Conservation (phyloP, 23 red algal genomes). For the Gracilaria domingensis region DNA sequence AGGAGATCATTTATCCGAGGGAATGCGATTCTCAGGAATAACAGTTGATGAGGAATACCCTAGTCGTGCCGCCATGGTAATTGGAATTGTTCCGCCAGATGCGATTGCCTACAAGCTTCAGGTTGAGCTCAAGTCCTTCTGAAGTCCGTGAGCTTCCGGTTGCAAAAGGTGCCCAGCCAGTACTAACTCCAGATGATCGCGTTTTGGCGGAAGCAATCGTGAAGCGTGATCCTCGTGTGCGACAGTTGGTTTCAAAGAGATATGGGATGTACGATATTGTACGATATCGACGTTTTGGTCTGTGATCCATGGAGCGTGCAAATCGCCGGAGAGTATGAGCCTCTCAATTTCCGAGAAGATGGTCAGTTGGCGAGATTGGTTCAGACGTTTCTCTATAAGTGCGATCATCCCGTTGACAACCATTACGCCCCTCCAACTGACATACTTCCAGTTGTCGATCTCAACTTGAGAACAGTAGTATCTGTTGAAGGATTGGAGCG, state of each 20-base stretch:
- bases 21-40: constrained; percentile 15
- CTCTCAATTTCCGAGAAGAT: constrained; percentile 27
- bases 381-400: constrained; percentile 58
- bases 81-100: constrained; percentile 8
- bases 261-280: constrained; percentile 52
- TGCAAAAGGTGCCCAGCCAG: constrained; percentile 28
- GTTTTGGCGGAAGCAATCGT: constrained; percentile 46
- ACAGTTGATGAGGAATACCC: constrained; percentile 12
- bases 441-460: constrained; percentile 76
- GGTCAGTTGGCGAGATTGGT: constrained; percentile 47
- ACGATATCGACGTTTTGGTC: constrained; percentile 44
- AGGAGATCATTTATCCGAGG: constrained; percentile 9
- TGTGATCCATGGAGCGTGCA: constrained; percentile 73
- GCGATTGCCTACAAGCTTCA: constrained; percentile 11
- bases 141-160: not conserved
- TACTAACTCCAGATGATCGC: constrained; percentile 65
- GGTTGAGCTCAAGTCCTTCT: not conserved
- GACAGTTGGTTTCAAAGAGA: not conserved
- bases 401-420: constrained; percentile 69
- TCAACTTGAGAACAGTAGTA: constrained; percentile 61
- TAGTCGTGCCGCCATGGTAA: constrained; percentile 7
- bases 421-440: constrained; percentile 91
- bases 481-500: constrained; percentile 44
- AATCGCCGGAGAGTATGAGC: constrained; percentile 31
- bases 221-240: constrained; percentile 14